Evolutionary conservation across 2,329 filamentous ascomycete genomes (phyloP).

Genomic region (Hysterium pulicare): DNA sequence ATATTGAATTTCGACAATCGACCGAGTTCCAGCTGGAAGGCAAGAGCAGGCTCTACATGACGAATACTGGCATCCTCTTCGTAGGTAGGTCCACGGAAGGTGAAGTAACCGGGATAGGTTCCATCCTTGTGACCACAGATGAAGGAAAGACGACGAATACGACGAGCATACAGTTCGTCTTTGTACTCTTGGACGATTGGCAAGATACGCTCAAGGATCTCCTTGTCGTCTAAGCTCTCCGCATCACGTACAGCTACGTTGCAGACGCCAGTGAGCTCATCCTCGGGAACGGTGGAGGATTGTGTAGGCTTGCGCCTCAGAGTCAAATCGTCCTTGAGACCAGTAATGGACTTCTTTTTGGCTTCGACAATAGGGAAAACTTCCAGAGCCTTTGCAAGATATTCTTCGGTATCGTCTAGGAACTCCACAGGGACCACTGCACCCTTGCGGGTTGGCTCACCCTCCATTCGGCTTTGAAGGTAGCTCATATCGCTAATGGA

Average conservation of each 20-base stretch:
- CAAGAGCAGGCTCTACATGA: slow-evolving; percentile 92
- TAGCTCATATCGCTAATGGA: slow-evolving; percentile 98
- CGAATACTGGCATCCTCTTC: slow-evolving; percentile 92
- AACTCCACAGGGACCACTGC: slow-evolving; percentile 92
- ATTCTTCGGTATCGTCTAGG: slow-evolving; percentile 89
- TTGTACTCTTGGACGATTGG: slow-evolving; percentile 76
- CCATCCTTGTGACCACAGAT: slow-evolving; percentile 94
- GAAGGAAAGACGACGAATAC: slow-evolving; percentile 88
- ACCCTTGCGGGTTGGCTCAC: slow-evolving; percentile 81
- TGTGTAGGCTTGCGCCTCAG: slow-evolving; percentile 64
- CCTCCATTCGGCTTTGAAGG: slow-evolving; percentile 65
- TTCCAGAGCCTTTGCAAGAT: slow-evolving; percentile 79
- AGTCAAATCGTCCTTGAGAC: slow-evolving; percentile 40
- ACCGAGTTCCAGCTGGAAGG: slow-evolving; percentile 96
- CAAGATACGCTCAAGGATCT: slow-evolving; percentile 72
- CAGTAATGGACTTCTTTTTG: slow-evolving; percentile 53
- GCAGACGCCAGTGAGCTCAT: slow-evolving; percentile 85
- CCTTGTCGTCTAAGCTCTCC: slow-evolving; percentile 77
- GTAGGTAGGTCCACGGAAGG: slow-evolving; percentile 90
- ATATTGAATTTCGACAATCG: slow-evolving; percentile 96
- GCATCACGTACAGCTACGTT: slow-evolving; percentile 89
- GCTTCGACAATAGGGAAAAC: slow-evolving; percentile 62
- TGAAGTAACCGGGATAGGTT: slow-evolving; percentile 95
- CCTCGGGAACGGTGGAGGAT: slow-evolving; percentile 45
- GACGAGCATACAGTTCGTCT: slow-evolving; percentile 75